These are phyloP conservation scores for Eucalyptus microcorys DNA, from an alignment of 345 rosid genomes.

Conservation along the genomic window DNA sequence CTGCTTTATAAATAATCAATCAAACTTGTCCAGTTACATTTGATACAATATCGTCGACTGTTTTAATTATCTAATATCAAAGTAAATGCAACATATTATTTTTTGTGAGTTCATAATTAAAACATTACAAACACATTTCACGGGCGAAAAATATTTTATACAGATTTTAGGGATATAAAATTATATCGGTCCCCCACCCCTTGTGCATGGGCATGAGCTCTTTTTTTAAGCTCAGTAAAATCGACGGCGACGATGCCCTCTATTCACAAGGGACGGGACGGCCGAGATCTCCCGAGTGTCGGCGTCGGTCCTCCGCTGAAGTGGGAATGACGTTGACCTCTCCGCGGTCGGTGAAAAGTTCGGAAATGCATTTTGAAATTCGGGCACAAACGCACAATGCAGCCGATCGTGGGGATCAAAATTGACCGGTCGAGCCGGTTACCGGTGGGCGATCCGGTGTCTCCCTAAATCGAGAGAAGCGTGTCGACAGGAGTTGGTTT, in stretches of 20 bases:
- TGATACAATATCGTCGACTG: not conserved
- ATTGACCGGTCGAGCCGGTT: not conserved
- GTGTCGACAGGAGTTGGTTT: not conserved
- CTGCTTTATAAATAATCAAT: not conserved
- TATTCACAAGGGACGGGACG: not conserved
- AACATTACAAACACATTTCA: not conserved
- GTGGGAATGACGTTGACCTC: not conserved
- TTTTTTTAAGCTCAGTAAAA: not conserved
- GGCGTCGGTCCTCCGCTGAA: not conserved
- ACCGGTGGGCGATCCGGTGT: not conserved
- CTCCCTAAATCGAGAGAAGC: not conserved
- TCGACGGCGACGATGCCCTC: not conserved
- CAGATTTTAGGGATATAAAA: not conserved
- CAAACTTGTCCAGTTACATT: rapidly evolving
- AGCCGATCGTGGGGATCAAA: not conserved
- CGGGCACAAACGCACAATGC: not conserved
- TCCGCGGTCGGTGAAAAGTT: not conserved
- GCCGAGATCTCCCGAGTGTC: not conserved
- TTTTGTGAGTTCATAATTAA: not conserved
- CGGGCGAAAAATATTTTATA: not conserved
- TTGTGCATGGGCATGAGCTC: not conserved
- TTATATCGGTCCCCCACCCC: not conserved
- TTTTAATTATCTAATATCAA: not conserved
- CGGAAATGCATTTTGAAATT: not conserved
- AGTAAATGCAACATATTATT: not conserved